Percentiles rank a stretch among this genome's conserved stretches.
These are phyloP conservation scores for Botrytis hyacinthi DNA, from an alignment of 2,329 filamentous ascomycete genomes.

Conservation along the genomic window DNA sequence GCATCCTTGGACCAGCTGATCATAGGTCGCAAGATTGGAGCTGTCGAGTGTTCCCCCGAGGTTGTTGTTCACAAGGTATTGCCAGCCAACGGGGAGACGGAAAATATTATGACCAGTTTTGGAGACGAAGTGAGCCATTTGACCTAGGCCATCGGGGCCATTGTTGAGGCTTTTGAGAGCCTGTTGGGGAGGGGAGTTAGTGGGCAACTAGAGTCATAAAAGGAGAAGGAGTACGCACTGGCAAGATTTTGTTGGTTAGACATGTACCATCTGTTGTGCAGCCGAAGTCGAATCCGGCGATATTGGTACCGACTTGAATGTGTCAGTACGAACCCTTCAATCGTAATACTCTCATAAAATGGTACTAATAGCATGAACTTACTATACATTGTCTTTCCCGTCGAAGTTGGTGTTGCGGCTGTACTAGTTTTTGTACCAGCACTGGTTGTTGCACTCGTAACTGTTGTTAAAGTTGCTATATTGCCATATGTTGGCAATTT, in stretches of 20 bases:
- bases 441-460: slow-evolving; percentile 9
- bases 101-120: slow-evolving; percentile 48
- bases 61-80: slow-evolving; percentile 55
- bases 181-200: neutral
- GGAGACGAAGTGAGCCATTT: slow-evolving; percentile 40
- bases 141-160: slow-evolving; percentile 37
- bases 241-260: slow-evolving; percentile 35
- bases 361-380: neutral
- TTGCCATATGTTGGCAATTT: neutral
- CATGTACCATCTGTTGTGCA: slow-evolving; percentile 44
- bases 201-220: neutral
- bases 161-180: slow-evolving; percentile 36
- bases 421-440: neutral
- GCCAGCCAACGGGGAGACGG: slow-evolving; percentile 58
- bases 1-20: slow-evolving; percentile 56
- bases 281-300: slow-evolving; percentile 49
- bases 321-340: neutral
- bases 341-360: neutral
- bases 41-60: slow-evolving; percentile 50
- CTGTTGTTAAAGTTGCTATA: slow-evolving; percentile 9
- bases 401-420: slow-evolving; percentile 3
- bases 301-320: slow-evolving; percentile 32
- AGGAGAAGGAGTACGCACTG: slow-evolving; percentile 20
- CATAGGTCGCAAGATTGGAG: slow-evolving; percentile 50
- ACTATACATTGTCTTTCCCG: slow-evolving; percentile 30